A percentile compares a stretch with the other conserved stretches of the same genome.
phyloP scores from a whole-genome alignment of 345 rosid genomes.

The Angophora floribunda region DNA sequence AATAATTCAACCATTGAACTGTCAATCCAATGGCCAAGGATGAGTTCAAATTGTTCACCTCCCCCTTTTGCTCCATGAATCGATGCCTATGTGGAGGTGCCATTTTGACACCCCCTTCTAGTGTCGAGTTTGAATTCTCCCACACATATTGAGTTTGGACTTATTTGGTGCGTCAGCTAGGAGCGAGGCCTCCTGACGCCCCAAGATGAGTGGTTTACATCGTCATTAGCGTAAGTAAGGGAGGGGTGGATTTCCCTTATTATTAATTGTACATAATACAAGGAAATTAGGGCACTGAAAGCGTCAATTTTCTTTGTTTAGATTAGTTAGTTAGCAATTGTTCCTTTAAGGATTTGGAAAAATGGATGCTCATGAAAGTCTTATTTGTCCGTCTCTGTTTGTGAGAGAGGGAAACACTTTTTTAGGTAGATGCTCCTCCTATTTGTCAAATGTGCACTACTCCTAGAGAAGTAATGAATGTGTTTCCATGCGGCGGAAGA shows the following conservation, averaged over 20 bases:
- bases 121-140: neutral
- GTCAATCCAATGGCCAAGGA: neutral
- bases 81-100: fast-evolving
- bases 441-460: neutral
- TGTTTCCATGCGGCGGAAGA: neutral
- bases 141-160: neutral
- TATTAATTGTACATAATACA: neutral
- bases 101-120: fast-evolving
- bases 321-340: neutral
- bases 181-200: fast-evolving
- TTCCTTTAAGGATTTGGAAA: neutral
- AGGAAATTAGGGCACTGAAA: neutral
- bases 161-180: neutral
- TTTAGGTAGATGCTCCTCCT: neutral
- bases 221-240: neutral
- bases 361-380: neutral
- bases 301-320: neutral
- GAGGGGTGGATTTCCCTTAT: neutral
- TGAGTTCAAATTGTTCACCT: neutral
- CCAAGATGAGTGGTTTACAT: neutral
- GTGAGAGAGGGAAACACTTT: neutral
- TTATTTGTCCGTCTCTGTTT: neutral
- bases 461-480: neutral
- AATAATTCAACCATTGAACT: neutral
- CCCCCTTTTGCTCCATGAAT: neutral